Conservation (phyloP, 1,284 basidiomycete genomes). For the Peniophora sp. region DNA sequence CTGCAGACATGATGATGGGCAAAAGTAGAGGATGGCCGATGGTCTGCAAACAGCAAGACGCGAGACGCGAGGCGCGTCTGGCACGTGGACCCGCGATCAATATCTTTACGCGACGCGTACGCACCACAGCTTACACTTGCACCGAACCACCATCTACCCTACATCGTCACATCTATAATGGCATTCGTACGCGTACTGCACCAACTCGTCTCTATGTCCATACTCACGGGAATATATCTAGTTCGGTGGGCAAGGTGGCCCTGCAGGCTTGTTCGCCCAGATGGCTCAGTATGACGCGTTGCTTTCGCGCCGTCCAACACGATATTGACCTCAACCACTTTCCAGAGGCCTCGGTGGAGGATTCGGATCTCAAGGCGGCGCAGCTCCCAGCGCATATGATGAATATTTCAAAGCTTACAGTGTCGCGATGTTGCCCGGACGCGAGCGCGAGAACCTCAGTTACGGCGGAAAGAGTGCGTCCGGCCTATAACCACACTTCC, state of each 20-base stretch:
- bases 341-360: conserved; percentile 46
- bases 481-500: conserved; percentile 11
- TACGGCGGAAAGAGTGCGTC: conserved; percentile 96
- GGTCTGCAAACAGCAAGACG: background rate
- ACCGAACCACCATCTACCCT: conserved; percentile 36
- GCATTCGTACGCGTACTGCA: conserved; percentile 45
- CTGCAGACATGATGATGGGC: conserved; percentile 13
- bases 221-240: conserved; percentile 11
- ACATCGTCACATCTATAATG: conserved; percentile 29
- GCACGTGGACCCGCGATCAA: background rate
- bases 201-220: background rate
- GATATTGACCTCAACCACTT: conserved; percentile 1
- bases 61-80: background rate
- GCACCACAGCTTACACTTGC: conserved; percentile 1
- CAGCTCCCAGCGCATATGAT: conserved; percentile 63
- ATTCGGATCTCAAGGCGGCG: conserved; percentile 36
- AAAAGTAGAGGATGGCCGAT: background rate
- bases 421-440: conserved; percentile 78
- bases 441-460: conserved; percentile 79
- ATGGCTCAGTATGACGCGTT: conserved; percentile 43
- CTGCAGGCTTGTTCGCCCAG: conserved; percentile 49
- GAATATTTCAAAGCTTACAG: conserved; percentile 84
- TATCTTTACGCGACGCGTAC: background rate
- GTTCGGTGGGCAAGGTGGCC: conserved; percentile 45
- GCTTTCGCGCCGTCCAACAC: background rate